phyloP scores from a whole-genome alignment of 129 eudicot species.

The Centaurea solstitialis region DNA sequence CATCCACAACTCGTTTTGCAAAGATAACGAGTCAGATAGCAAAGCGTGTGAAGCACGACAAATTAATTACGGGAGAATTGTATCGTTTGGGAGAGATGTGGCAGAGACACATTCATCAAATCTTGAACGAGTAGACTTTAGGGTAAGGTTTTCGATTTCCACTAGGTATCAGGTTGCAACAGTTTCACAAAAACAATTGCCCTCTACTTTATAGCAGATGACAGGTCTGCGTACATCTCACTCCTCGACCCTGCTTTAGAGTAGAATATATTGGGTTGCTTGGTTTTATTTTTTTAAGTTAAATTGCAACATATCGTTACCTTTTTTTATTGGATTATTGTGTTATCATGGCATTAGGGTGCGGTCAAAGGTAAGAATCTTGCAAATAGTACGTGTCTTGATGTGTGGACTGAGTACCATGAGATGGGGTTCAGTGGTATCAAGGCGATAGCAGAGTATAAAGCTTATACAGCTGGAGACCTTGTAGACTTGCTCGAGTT shows the following conservation, averaged over 20 bases:
- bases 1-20: constrained; percentile 32
- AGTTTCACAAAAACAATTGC: not conserved
- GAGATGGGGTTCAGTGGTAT: constrained; percentile 85
- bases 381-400: constrained; percentile 67
- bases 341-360: constrained; percentile 40
- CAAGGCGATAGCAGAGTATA: constrained; percentile 78
- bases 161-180: not conserved
- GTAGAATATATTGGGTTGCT: not conserved
- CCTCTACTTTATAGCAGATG: not conserved
- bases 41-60: constrained; percentile 29
- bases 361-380: constrained; percentile 72
- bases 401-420: constrained; percentile 98
- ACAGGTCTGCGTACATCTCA: not conserved
- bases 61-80: constrained; percentile 70
- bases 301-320: not conserved
- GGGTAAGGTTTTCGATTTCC: constrained; percentile 46
- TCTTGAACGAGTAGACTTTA: constrained; percentile 67
- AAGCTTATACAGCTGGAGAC: constrained; percentile 77
- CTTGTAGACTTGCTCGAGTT: constrained; percentile 69
- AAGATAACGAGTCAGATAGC: constrained; percentile 13
- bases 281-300: not conserved
- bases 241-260: not conserved
- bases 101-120: constrained; percentile 59
- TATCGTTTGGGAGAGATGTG: constrained; percentile 80
- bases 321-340: not conserved